Evolutionary conservation across 2,329 filamentous ascomycete genomes (phyloP), one percentile per base, ranked within the genome.

Genomic region (Pseudopithomyces maydicus): DNA sequence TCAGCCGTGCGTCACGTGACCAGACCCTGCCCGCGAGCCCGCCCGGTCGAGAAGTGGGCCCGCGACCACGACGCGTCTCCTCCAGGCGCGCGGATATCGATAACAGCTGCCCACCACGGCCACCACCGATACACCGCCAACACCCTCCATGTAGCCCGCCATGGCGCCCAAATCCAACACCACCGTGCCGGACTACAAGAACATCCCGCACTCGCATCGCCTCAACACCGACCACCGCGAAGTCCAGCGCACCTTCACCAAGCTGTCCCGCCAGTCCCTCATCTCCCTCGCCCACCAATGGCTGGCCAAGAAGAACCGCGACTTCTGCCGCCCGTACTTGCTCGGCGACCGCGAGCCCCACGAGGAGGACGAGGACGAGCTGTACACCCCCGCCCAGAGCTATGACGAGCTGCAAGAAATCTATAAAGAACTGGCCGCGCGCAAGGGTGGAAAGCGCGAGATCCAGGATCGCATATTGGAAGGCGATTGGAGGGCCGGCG

Each of bases 281-380:
- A 78, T 95, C 23, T 85, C 87, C 0, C 82, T 96, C 8, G 89
- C 85, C 0, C 82, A 92, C 20, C 84, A 89, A 77, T 96, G 92
- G 92, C 85, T 96, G 2, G 85, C 89, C 55, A 85, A 88, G 47
- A 80, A 82, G 61, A 88, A 90, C 61, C 79, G 86, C 39, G 75
- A 82, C 4, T 79, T 84, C 17, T 88, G 85, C 42, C 79, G 80
- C 1, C 89, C 89, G 0, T 86, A 82, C 69, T 82, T 89, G 44
- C 70, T 68, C 56, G 58, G 65, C 35, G 70, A 74, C 57, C 63
- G 68, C 29, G 79, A 84, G 17, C 77, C 64, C 1, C 69, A 82
- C 7, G 80, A 85, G 7, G 70, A 82, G 2, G 84, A 86, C 1
- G 84, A 89, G 54, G 82, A 86, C 56, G 88, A 89, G 61, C 81